Evolutionary conservation across 805 yeast species (phyloP), one percentile per base, ranked within the genome.

Genomic region (Candida sanyiensis): DNA sequence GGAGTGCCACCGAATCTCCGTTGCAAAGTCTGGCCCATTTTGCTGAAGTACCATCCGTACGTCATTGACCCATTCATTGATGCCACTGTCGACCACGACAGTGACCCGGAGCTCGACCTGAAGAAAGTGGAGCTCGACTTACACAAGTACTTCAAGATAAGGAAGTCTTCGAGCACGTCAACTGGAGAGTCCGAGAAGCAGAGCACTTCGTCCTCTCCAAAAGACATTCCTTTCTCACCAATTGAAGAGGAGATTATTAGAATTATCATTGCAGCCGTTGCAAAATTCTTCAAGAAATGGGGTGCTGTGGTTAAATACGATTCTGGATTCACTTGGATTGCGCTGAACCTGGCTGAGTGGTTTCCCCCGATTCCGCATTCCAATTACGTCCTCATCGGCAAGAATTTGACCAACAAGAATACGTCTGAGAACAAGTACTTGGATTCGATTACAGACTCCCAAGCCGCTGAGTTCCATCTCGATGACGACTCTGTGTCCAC

Each of bases 321-420:
- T 58, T 70, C 81, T 31, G 89, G 94, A 0, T 67, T 88, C 51
- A 72, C 90, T 3, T 88, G 96, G 96, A 75, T 85, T 15, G 96
- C 96, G 0, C 62, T 86, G 23, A 88, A 87, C 9, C 62, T 89
- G 32, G 90, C 95, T 1, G 95, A 87, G 58, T 88, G 95, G 95
- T 72, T 77, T 23, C 89, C 94, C 6, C 86, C 58, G 8, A 47
- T 55, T 13, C 45, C 52, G 8, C 39, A 44, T 23, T 51, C 57
- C 3, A 43, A 45, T 28, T 52, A 41, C 43, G 55, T 55, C 4
- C 32, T 55, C 11, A 36, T 49, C 39, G 59, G 59, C 6, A 44
- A 52, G 30, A 54, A 51, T 26, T 37, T 29, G 7, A 19, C 44
- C 15, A 54, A 49, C 23, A 52, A 52, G 31, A 16, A 19, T 12